phyloP scores from a whole-genome alignment of 345 rosid species.

The Cardiospermum halicacabum region DNA sequence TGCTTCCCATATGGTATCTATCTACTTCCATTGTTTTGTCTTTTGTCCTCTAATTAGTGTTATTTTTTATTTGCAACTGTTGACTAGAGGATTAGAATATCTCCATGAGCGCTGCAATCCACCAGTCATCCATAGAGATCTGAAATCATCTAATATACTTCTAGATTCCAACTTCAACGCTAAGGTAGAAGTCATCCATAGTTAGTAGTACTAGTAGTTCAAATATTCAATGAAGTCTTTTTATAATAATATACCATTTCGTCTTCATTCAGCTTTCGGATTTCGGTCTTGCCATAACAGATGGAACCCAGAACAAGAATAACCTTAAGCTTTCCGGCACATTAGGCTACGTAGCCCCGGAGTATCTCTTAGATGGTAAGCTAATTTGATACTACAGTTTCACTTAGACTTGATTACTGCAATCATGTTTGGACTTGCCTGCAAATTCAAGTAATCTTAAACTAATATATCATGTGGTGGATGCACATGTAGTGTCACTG shows the following conservation, averaged over 20 bases:
- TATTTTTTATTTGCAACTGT: conserved; percentile 20
- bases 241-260: conserved; percentile 1
- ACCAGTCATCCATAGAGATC: conserved; percentile 92
- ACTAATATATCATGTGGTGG: background rate
- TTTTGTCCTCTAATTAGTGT: background rate
- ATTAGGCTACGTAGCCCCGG: conserved; percentile 93
- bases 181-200: conserved; percentile 77
- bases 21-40: background rate
- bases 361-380: conserved; percentile 86
- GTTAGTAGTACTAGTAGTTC: too few species aligned
- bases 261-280: conserved; percentile 71
- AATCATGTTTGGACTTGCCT: conserved; percentile 13
- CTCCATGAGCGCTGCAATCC: conserved; percentile 91
- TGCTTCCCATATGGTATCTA: conserved; percentile 1
- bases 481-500: conserved; percentile 25
- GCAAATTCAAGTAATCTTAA: conserved; percentile 5
- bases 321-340: conserved; percentile 92
- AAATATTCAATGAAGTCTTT: background rate
- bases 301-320: conserved; percentile 59
- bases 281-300: conserved; percentile 89
- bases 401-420: conserved; percentile 7
- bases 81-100: conserved; percentile 89
- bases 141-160: conserved; percentile 93
- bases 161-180: conserved; percentile 86
- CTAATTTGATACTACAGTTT: background rate